A percentile compares a stretch with the other conserved stretches of the same genome.
Conservation (phyloP, 2,329 filamentous ascomycete genomes). For the Sporothrix globosa region DNA sequence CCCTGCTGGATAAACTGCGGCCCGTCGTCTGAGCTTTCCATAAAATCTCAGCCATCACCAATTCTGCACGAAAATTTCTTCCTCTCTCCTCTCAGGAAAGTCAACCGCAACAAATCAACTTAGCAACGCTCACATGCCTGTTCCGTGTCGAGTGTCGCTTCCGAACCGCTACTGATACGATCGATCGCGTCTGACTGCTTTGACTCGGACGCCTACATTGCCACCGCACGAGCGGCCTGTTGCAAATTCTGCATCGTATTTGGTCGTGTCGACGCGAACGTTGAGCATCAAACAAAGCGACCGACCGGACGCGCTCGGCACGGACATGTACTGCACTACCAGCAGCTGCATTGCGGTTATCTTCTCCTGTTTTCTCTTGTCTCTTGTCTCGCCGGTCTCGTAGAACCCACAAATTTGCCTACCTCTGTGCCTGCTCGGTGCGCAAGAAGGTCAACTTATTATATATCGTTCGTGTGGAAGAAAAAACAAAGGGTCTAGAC, state of each 20-base stretch:
- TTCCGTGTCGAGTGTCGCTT: background rate
- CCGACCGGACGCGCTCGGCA: background rate
- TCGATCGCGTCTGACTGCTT: background rate
- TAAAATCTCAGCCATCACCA: slow-evolving; percentile 13
- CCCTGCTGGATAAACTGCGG: slow-evolving; percentile 21
- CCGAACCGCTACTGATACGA: background rate
- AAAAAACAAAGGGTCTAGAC: slow-evolving; percentile 66
- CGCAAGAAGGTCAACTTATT: slow-evolving; percentile 62
- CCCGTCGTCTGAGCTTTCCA: slow-evolving; percentile 3
- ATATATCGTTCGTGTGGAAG: slow-evolving; percentile 64
- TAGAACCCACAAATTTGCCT: slow-evolving; percentile 55
- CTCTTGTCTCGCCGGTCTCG: background rate
- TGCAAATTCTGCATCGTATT: background rate
- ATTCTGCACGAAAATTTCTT: slow-evolving; percentile 10
- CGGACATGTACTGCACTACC: background rate
- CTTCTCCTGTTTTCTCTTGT: too few relatives aligned
- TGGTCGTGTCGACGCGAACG: background rate
- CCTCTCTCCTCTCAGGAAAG: background rate
- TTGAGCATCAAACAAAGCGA: background rate
- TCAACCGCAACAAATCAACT: background rate
- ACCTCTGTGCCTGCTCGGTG: slow-evolving; percentile 62
- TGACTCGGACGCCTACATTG: background rate
- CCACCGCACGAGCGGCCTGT: background rate
- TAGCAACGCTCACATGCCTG: background rate
- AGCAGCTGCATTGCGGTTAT: background rate